A percentile compares a stretch with the other conserved stretches of the same genome.
Conservation (phyloP, 352 stramenopile genomes). For the Globisporangium cylindrosporum region DNA sequence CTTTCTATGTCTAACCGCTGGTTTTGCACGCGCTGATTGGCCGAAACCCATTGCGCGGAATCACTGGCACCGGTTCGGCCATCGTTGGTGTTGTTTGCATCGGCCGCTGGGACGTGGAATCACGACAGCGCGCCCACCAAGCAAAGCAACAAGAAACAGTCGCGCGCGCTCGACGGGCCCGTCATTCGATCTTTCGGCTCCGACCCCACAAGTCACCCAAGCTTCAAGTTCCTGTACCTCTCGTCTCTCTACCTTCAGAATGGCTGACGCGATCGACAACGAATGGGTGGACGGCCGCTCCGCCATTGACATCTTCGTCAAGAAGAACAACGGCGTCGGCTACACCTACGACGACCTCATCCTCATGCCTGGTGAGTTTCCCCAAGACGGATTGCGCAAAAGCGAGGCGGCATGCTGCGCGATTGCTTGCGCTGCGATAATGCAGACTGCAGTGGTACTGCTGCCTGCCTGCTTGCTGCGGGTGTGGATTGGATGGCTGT, state of each 20-base stretch:
- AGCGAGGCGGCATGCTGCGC: conserved; percentile 19
- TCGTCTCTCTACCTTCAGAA: conserved; percentile 15
- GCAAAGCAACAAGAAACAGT: background rate
- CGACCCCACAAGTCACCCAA: conserved; percentile 9
- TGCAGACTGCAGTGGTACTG: background rate
- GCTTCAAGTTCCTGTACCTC: conserved; percentile 5
- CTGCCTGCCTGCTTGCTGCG: background rate
- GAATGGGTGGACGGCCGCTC: conserved; percentile 72
- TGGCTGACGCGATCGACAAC: conserved; percentile 39
- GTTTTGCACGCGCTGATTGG: background rate
- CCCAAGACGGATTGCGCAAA: background rate
- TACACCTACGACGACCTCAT: conserved; percentile 80
- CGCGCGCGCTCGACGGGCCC: conserved; percentile 18
- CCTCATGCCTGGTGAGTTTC: conserved; percentile 50
- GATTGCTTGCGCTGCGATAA: background rate
- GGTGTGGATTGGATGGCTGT: background rate
- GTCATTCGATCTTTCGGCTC: conserved; percentile 31
- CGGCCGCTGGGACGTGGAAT: background rate
- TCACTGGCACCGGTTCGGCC: conserved; percentile 9
- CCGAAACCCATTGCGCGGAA: background rate
- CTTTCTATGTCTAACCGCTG: background rate
- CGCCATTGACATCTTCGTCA: conserved; percentile 82
- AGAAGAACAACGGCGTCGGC: conserved; percentile 78
- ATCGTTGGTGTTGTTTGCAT: background rate
- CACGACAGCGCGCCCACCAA: background rate